Evolutionary conservation across 345 rosid genomes (phyloP).

Genomic region (Eucalyptus erythrocorys): DNA sequence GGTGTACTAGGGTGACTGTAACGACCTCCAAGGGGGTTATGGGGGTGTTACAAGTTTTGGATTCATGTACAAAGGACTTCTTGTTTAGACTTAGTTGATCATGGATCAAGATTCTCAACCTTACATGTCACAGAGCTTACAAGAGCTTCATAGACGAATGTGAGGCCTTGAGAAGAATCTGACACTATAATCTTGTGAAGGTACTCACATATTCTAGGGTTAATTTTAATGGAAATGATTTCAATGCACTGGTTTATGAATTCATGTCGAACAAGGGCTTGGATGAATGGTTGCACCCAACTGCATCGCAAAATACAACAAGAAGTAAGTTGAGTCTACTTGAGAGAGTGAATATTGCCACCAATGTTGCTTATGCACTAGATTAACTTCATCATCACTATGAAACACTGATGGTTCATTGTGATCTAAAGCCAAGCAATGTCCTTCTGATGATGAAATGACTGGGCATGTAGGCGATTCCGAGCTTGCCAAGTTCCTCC

Average conservation of each 20-base stretch:
- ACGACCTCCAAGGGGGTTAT: too few relatives aligned
- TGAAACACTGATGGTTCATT: neutral
- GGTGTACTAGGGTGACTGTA: too few relatives aligned
- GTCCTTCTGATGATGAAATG: neutral
- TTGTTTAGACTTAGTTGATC: neutral
- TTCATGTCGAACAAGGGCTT: neutral
- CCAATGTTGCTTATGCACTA: neutral
- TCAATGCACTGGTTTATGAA: neutral
- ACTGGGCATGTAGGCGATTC: neutral
- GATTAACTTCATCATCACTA: neutral
- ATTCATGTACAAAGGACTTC: neutral
- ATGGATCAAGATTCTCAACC: neutral
- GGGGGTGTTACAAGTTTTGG: neutral
- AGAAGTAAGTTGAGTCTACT: neutral
- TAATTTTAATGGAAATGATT: neutral
- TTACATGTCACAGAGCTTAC: neutral
- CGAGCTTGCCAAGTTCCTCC: too few relatives aligned
- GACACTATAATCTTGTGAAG: neutral
- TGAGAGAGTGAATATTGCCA: neutral
- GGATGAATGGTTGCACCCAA: neutral
- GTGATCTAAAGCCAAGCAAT: neutral
- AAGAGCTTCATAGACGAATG: neutral
- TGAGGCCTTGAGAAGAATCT: neutral
- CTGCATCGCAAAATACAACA: accelerated
- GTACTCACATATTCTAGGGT: neutral